Conservation (phyloP, 225 moss, liverwort and hornwort genomes). For the Sphagnum tenellum region DNA sequence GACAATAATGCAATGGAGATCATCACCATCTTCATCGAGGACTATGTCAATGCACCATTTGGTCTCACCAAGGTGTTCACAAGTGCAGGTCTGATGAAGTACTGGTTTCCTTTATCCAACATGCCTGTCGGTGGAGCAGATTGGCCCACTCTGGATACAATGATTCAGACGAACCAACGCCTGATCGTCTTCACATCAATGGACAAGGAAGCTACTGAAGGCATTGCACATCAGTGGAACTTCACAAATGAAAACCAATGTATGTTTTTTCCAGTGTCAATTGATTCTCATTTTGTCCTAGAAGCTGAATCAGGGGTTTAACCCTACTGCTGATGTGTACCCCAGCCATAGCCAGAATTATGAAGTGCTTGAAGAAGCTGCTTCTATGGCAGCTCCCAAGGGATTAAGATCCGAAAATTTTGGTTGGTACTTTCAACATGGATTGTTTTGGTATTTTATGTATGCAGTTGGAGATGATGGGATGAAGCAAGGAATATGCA, state of each 20-base stretch:
- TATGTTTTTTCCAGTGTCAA: slow-evolving; percentile 1
- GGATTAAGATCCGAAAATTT: not conserved
- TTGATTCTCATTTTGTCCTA: too few relatives aligned
- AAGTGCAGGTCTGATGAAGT: slow-evolving; percentile 27
- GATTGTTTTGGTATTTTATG: not conserved
- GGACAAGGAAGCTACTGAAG: slow-evolving; percentile 31
- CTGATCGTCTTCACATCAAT: slow-evolving; percentile 39
- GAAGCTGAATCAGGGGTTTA: too few relatives aligned
- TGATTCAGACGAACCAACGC: slow-evolving; percentile 28
- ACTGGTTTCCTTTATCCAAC: slow-evolving; percentile 34
- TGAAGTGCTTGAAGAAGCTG: too few relatives aligned
- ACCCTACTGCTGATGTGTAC: too few relatives aligned
- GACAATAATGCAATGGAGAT: slow-evolving; percentile 35
- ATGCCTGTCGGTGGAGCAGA: slow-evolving; percentile 35
- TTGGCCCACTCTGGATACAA: slow-evolving; percentile 38
- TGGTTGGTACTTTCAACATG: not conserved
- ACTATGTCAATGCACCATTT: slow-evolving; percentile 28
- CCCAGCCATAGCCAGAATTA: too few relatives aligned
- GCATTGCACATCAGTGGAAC: slow-evolving; percentile 39
- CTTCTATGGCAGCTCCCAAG: not conserved
- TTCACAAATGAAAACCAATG: slow-evolving; percentile 44
- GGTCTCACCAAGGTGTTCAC: slow-evolving; percentile 39
- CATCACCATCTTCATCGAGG: slow-evolving; percentile 37
- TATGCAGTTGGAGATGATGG: slow-evolving; percentile 49
- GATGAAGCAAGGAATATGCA: slow-evolving; percentile 23